Conservation (phyloP, 352 stramenopile species). For the Porosira glacialis region DNA sequence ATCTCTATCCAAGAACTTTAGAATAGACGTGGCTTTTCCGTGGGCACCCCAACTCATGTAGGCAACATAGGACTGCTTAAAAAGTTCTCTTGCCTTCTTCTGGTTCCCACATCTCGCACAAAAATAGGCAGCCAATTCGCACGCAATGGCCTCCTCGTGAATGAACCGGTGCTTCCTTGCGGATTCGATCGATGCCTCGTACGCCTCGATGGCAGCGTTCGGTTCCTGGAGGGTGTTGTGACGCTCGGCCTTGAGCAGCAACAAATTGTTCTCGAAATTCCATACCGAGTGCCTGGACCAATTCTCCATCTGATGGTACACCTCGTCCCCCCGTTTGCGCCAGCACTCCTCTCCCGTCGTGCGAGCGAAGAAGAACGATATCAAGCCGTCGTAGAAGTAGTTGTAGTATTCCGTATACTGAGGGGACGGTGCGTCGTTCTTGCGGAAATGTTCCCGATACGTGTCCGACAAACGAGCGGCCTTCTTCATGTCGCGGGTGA, state of each 20-base stretch:
- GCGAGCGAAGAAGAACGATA: constrained; percentile 27
- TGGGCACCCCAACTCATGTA: constrained; percentile 28
- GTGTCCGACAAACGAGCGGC: too few species aligned
- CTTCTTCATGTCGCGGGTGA: too few species aligned
- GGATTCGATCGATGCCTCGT: constrained; percentile 37
- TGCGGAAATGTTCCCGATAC: too few species aligned
- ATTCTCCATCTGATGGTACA: constrained; percentile 18
- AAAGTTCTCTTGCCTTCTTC: constrained; percentile 9
- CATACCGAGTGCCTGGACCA: constrained; percentile 13
- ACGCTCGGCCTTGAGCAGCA: constrained; percentile 34
- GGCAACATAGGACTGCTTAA: constrained; percentile 18
- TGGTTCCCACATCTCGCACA: constrained; percentile 12
- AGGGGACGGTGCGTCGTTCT: too few species aligned
- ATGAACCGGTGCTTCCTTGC: constrained; percentile 37
- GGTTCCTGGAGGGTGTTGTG: constrained; percentile 17
- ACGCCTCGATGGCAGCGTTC: constrained; percentile 16
- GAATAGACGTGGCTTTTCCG: constrained; percentile 11
- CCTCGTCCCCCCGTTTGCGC: constrained; percentile 6
- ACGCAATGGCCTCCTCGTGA: constrained; percentile 35
- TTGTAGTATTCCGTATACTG: too few species aligned
- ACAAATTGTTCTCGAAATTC: constrained; percentile 36
- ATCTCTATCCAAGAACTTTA: too few species aligned
- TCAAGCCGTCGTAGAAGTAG: constrained; percentile 13
- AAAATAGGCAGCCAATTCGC: constrained; percentile 34
- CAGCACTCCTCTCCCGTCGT: constrained; percentile 9